Evolutionary conservation across 768 basidiomycete species (phyloP).

Genomic region (Suillus cothurnatus): DNA sequence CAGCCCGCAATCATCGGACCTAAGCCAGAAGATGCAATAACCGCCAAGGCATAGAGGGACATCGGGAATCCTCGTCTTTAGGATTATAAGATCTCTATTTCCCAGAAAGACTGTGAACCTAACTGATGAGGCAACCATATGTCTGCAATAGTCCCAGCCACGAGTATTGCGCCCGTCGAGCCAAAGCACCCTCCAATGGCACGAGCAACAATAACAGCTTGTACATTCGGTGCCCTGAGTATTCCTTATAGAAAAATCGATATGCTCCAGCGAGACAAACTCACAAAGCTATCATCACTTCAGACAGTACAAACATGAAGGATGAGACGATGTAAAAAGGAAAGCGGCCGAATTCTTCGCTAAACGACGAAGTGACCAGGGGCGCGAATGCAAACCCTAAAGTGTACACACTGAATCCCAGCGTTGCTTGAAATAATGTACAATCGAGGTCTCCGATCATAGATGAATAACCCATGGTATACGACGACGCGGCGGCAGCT

Average conservation of each 20-base stretch:
- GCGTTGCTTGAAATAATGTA: slow-evolving; percentile 45
- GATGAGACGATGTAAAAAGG: slow-evolving; percentile 57
- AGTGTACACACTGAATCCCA: slow-evolving; percentile 54
- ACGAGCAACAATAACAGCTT: slow-evolving; percentile 67
- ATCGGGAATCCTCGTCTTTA: slow-evolving; percentile 76
- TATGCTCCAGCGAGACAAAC: slow-evolving; percentile 9
- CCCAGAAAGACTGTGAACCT: slow-evolving; percentile 19
- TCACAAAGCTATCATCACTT: slow-evolving; percentile 40
- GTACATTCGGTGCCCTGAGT: slow-evolving; percentile 45
- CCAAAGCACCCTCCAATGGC: slow-evolving; percentile 67
- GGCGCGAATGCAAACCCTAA: slow-evolving; percentile 66
- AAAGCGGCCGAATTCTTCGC: slow-evolving; percentile 72
- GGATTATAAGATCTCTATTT: not conserved
- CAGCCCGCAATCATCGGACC: slow-evolving; percentile 68
- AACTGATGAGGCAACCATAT: slow-evolving; percentile 67
- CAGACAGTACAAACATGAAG: slow-evolving; percentile 52
- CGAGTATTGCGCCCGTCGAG: slow-evolving; percentile 72
- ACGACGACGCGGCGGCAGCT: slow-evolving; percentile 56
- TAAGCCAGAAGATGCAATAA: slow-evolving; percentile 61
- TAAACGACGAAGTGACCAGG: slow-evolving; percentile 66
- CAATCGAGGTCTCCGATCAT: slow-evolving; percentile 54
- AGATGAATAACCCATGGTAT: slow-evolving; percentile 54
- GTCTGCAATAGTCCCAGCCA: slow-evolving; percentile 74
- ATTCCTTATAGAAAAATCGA: not conserved
- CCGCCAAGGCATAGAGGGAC: slow-evolving; percentile 67